phyloP scores from a whole-genome alignment of 768 basidiomycete genomes.

The Trametes cinnabarina region DNA sequence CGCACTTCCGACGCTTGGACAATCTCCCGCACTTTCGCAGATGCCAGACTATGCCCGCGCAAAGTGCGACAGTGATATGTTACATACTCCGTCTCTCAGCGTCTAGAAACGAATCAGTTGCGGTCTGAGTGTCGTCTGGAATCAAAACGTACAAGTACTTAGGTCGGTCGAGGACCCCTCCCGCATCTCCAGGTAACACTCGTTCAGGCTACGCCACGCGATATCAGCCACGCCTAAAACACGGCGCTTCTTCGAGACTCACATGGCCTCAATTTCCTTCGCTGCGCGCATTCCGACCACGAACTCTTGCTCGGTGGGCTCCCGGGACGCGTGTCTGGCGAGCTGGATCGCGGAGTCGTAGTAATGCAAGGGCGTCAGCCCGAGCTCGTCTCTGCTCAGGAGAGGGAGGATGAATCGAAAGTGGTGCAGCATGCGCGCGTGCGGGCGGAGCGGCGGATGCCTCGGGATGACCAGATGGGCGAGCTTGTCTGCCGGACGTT shows the following conservation, averaged over 20 bases:
- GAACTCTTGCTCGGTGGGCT: conserved; percentile 69
- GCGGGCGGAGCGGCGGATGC: conserved; percentile 66
- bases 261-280: conserved; percentile 61
- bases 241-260: conserved; percentile 23
- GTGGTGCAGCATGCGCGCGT: conserved; percentile 75
- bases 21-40: too few relatives aligned
- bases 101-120: background rate
- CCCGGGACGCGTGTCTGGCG: conserved; percentile 56
- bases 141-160: conserved; percentile 21
- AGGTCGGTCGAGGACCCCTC: conserved; percentile 52
- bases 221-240: background rate
- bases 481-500: conserved; percentile 48
- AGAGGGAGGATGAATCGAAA: conserved; percentile 75
- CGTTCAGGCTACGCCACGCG: conserved; percentile 46
- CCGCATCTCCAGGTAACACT: conserved; percentile 64
- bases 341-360: conserved; percentile 78
- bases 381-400: conserved; percentile 53
- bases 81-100: conserved; percentile 1
- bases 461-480: conserved; percentile 73
- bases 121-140: background rate
- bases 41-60: too few relatives aligned
- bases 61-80: background rate
- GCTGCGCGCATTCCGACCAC: conserved; percentile 60
- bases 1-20: too few relatives aligned
- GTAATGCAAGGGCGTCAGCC: conserved; percentile 67